A percentile compares a stretch with the other conserved stretches of the same genome.
Conservation (phyloP, 2,329 filamentous ascomycete species). For the Calonectria fujianensis region DNA sequence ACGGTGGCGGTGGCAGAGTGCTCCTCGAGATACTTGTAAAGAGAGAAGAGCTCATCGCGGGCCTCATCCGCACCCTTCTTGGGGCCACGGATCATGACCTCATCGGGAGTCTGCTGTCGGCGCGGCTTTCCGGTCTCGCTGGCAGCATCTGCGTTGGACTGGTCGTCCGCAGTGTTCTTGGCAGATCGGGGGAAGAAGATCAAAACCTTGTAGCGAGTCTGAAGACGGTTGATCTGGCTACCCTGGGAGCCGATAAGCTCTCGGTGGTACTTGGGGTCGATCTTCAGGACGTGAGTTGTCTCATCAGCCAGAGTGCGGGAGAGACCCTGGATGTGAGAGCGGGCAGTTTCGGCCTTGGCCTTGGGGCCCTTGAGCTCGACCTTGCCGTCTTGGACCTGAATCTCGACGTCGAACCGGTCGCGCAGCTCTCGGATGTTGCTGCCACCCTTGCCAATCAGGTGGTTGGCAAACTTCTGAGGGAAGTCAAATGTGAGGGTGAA, state of each 20-base stretch:
- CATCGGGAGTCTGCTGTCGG: slow-evolving; percentile 86
- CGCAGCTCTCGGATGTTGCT: slow-evolving; percentile 80
- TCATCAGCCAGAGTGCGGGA: slow-evolving; percentile 93
- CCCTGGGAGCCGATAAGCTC: slow-evolving; percentile 94
- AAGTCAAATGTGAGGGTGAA: slow-evolving; percentile 93
- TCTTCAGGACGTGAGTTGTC: slow-evolving; percentile 88
- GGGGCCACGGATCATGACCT: slow-evolving; percentile 92
- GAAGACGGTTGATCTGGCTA: slow-evolving; percentile 90
- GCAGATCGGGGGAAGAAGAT: slow-evolving; percentile 90
- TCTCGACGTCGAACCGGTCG: slow-evolving; percentile 81
- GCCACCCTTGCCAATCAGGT: slow-evolving; percentile 82
- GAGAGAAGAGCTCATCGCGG: slow-evolving; percentile 90
- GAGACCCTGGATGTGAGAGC: slow-evolving; percentile 85
- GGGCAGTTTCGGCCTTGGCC: slow-evolving; percentile 92
- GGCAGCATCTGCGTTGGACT: slow-evolving; percentile 79
- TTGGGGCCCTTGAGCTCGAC: slow-evolving; percentile 97
- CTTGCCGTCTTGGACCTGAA: slow-evolving; percentile 95
- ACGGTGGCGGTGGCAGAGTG: slow-evolving; percentile 88
- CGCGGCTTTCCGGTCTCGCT: slow-evolving; percentile 80
- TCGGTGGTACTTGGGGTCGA: slow-evolving; percentile 94
- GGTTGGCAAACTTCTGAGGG: slow-evolving; percentile 94
- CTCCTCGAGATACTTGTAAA: slow-evolving; percentile 93
- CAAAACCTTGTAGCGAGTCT: slow-evolving; percentile 93
- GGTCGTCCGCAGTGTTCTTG: slow-evolving; percentile 80
- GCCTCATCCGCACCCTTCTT: slow-evolving; percentile 95